Conservation (phyloP, 805 yeast genomes). For the Helenozyma rhizophorensis region DNA sequence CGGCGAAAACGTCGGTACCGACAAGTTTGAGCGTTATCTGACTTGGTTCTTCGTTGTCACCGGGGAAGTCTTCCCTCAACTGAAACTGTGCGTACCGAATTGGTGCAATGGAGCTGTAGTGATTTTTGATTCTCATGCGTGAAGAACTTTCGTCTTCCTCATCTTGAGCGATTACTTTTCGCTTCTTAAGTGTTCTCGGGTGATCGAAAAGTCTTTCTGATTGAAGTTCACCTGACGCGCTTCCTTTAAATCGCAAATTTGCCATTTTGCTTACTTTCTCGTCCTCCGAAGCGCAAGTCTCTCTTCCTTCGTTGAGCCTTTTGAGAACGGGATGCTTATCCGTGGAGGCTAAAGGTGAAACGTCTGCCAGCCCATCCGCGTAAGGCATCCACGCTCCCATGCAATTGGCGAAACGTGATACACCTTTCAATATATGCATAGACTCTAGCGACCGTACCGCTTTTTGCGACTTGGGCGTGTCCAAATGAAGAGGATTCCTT, state of each 20-base stretch:
- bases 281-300: constrained; percentile 8
- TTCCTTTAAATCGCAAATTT: constrained; percentile 60
- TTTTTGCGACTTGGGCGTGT: constrained; percentile 33
- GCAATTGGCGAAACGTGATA: constrained; percentile 56
- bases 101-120: constrained; percentile 55
- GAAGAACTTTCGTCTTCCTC: constrained; percentile 11
- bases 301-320: constrained; percentile 2
- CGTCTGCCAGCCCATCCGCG: constrained; percentile 64
- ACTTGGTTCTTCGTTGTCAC: constrained; percentile 12
- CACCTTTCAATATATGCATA: constrained; percentile 56
- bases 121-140: constrained; percentile 22
- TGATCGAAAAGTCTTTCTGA: constrained; percentile 39
- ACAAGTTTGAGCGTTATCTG: constrained; percentile 38
- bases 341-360: constrained; percentile 52
- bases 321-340: constrained; percentile 38
- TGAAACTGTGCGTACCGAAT: constrained; percentile 49
- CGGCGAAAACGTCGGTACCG: constrained; percentile 76
- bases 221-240: constrained; percentile 29
- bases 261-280: constrained; percentile 40
- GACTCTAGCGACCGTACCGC: constrained; percentile 46
- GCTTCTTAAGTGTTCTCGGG: constrained; percentile 17
- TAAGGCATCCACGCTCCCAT: constrained; percentile 72
- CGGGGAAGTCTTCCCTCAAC: too few species aligned
- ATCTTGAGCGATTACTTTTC: constrained; percentile 9
- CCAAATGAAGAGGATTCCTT: constrained; percentile 35